phyloP scores from a whole-genome alignment of 129 eudicot genomes.

The Saposhnikovia divaricata region DNA sequence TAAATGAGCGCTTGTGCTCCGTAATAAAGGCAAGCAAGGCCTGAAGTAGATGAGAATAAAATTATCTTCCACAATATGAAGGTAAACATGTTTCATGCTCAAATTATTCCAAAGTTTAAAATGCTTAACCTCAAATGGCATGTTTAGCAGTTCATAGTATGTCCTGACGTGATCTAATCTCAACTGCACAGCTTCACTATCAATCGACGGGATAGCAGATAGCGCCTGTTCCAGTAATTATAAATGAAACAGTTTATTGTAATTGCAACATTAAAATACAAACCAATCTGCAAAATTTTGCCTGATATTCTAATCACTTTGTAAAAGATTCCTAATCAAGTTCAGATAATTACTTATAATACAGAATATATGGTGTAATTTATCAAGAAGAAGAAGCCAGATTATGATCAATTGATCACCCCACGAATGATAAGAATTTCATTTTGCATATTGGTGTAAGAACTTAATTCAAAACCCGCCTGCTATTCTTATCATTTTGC shows the following conservation, averaged over 20 bases:
- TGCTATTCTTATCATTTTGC: neutral
- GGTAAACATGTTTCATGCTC: neutral
- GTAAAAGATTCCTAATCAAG: neutral
- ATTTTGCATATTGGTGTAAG: neutral
- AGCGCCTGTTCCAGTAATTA: constrained; percentile 48
- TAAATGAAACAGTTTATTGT: neutral
- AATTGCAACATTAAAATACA: neutral
- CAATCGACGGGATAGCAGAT: constrained; percentile 83
- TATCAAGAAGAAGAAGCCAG: neutral
- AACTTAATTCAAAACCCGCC: neutral
- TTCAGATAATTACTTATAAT: neutral
- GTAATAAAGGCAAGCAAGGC: constrained; percentile 86
- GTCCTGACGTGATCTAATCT: constrained; percentile 83
- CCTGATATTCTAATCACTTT: neutral
- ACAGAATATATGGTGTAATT: neutral
- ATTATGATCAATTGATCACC: neutral
- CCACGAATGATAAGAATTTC: neutral
- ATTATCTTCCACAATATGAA: neutral
- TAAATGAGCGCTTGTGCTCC: constrained; percentile 69
- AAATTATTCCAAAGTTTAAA: neutral
- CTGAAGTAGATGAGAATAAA: constrained; percentile 34
- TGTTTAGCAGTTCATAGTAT: constrained; percentile 82
- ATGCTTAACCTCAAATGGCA: constrained; percentile 89
- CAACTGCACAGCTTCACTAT: constrained; percentile 73
- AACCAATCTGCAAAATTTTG: neutral